Evolutionary conservation across 345 rosid species (phyloP).

Genomic region (Syzygium jambos): DNA sequence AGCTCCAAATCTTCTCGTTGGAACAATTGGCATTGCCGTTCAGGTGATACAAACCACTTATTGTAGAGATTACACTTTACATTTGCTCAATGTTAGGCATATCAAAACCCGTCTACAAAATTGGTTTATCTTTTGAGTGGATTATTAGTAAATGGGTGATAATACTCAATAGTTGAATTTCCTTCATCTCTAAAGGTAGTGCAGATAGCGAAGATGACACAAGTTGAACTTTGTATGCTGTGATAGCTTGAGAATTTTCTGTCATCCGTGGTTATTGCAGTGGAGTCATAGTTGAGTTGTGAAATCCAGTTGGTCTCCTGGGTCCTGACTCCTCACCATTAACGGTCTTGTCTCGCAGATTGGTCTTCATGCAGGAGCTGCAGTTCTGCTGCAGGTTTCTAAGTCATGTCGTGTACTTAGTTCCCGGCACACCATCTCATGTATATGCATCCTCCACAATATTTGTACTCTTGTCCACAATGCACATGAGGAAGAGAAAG

Average conservation of each 20-base stretch:
- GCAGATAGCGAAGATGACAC: background rate
- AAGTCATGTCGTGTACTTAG: background rate
- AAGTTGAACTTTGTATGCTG: background rate
- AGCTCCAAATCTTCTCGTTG: background rate
- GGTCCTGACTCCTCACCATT: background rate
- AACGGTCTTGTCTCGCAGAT: background rate
- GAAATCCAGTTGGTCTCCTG: background rate
- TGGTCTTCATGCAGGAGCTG: background rate
- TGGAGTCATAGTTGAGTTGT: background rate
- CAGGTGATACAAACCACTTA: background rate
- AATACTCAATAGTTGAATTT: background rate
- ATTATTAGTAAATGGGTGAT: background rate
- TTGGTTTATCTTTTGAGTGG: background rate
- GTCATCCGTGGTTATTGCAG: background rate
- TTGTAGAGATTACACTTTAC: background rate
- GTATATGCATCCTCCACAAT: background rate
- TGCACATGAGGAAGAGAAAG: background rate
- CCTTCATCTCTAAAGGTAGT: background rate
- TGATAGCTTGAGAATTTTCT: background rate
- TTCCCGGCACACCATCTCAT: background rate
- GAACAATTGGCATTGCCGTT: background rate
- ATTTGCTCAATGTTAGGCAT: background rate
- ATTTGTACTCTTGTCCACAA: background rate
- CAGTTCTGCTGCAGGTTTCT: background rate
- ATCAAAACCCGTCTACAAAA: background rate